Percentiles rank a stretch among this genome's conserved stretches.
Evolutionary conservation across 2,329 filamentous ascomycete genomes (phyloP).

Genomic region (Fusarium humuli): DNA sequence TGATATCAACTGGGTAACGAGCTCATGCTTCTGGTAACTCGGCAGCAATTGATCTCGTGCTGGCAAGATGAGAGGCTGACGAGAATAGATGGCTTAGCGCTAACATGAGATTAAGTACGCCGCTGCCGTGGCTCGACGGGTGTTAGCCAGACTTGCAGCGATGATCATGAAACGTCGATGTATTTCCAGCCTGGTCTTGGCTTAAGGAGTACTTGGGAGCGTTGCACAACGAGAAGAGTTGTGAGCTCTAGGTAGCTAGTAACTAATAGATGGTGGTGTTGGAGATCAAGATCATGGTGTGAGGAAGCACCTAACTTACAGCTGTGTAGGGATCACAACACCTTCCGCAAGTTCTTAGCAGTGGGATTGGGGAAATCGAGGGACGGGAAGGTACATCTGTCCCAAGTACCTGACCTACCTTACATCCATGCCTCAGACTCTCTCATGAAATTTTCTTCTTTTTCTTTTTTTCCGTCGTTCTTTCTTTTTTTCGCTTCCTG

Average conservation of each 20-base stretch:
- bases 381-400: slow-evolving; percentile 23
- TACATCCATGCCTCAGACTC: not conserved
- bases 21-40: slow-evolving; percentile 11
- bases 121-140: slow-evolving; percentile 22
- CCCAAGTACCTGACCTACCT: slow-evolving; percentile 18
- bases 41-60: slow-evolving; percentile 14
- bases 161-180: slow-evolving; percentile 20
- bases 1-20: slow-evolving; percentile 17
- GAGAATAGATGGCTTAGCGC: slow-evolving; percentile 9
- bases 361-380: slow-evolving; percentile 3
- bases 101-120: slow-evolving; percentile 21
- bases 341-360: not conserved
- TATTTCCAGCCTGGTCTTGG: slow-evolving; percentile 1
- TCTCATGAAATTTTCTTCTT: not conserved
- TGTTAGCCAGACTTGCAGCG: slow-evolving; percentile 7
- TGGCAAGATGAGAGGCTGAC: slow-evolving; percentile 7
- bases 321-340: slow-evolving; percentile 2
- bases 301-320: slow-evolving; percentile 17
- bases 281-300: slow-evolving; percentile 8
- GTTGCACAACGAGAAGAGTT: not conserved
- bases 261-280: slow-evolving; percentile 5
- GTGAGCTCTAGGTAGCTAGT: not conserved
- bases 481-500: slow-evolving; percentile 19
- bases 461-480: not conserved
- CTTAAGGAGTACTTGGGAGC: not conserved